Conservation (phyloP, 306 rosid genomes). For the Potentilla sterilis region DNA sequence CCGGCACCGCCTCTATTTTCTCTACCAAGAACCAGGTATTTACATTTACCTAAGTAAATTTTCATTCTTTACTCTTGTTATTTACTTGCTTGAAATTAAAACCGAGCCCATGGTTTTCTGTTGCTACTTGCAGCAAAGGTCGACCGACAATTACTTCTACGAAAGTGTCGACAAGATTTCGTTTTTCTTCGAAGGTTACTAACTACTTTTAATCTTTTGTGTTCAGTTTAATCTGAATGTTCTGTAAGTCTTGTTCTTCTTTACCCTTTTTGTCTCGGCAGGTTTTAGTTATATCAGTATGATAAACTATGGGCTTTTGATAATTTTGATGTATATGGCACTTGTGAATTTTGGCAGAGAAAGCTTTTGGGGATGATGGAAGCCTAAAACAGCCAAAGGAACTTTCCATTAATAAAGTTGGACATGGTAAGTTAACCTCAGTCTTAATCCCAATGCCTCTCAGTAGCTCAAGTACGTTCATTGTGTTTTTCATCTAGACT, state of each 20-base stretch:
- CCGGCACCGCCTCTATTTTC: slow-evolving; percentile 78
- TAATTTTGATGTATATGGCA: neutral
- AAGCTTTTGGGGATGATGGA: slow-evolving; percentile 89
- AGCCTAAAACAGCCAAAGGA: slow-evolving; percentile 76
- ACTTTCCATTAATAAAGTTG: slow-evolving; percentile 86
- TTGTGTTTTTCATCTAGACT: neutral
- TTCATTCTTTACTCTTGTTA: neutral
- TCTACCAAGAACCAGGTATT: slow-evolving; percentile 84
- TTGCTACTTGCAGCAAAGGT: slow-evolving; percentile 37
- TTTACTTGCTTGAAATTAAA: neutral
- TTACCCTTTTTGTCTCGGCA: neutral
- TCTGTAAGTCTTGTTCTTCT: neutral
- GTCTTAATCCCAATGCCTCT: neutral
- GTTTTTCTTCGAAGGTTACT: slow-evolving; percentile 81
- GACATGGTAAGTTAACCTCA: slow-evolving; percentile 59
- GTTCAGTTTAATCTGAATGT: neutral
- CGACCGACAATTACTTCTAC: slow-evolving; percentile 66
- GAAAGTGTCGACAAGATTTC: slow-evolving; percentile 78
- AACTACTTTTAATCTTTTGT: too few species aligned
- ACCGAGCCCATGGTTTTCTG: neutral
- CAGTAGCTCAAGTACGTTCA: too few species aligned
- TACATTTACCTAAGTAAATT: neutral
- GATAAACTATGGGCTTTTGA: neutral
- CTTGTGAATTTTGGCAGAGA: slow-evolving; percentile 50
- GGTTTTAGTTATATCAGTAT: neutral